Conservation (phyloP, 495 filamentous ascomycete genomes). For the Aspergillus nidulans region DNA sequence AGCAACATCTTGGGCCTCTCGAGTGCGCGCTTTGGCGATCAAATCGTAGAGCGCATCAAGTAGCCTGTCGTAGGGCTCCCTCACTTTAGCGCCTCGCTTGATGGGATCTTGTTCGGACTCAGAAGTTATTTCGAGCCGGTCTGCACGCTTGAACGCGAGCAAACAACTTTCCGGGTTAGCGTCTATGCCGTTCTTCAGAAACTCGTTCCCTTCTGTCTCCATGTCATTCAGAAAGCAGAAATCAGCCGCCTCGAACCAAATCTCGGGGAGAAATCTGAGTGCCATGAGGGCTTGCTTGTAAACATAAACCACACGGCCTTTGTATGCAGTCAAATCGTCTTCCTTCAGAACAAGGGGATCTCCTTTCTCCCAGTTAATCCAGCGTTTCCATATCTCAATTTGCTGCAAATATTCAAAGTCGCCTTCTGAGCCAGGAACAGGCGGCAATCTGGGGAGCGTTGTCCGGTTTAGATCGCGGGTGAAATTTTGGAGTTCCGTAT, state of each 20-base stretch:
- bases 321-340: slow-evolving; percentile 69
- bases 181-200: slow-evolving; percentile 73
- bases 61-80: slow-evolving; percentile 76
- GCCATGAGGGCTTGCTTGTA: slow-evolving; percentile 96
- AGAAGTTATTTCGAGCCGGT: slow-evolving; percentile 72
- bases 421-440: slow-evolving; percentile 79
- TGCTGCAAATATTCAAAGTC: slow-evolving; percentile 80
- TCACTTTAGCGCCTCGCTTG: slow-evolving; percentile 66
- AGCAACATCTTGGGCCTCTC: slow-evolving; percentile 65
- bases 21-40: slow-evolving; percentile 65
- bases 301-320: slow-evolving; percentile 74
- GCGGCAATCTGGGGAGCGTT: slow-evolving; percentile 75
- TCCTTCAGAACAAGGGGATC: slow-evolving; percentile 81
- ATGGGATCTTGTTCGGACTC: slow-evolving; percentile 64
- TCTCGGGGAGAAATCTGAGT: slow-evolving; percentile 84
- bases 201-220: slow-evolving; percentile 65
- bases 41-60: slow-evolving; percentile 81
- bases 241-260: slow-evolving; percentile 93
- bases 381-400: slow-evolving; percentile 86
- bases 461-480: slow-evolving; percentile 73
- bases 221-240: slow-evolving; percentile 81
- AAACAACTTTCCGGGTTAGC: slow-evolving; percentile 94
- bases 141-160: slow-evolving; percentile 81
- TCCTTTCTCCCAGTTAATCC: slow-evolving; percentile 91
- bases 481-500: slow-evolving; percentile 77